These are phyloP conservation scores for Dothideomycetes sp. DNA, from an alignment of 2,329 filamentous ascomycete genomes.

Conservation along the genomic window DNA sequence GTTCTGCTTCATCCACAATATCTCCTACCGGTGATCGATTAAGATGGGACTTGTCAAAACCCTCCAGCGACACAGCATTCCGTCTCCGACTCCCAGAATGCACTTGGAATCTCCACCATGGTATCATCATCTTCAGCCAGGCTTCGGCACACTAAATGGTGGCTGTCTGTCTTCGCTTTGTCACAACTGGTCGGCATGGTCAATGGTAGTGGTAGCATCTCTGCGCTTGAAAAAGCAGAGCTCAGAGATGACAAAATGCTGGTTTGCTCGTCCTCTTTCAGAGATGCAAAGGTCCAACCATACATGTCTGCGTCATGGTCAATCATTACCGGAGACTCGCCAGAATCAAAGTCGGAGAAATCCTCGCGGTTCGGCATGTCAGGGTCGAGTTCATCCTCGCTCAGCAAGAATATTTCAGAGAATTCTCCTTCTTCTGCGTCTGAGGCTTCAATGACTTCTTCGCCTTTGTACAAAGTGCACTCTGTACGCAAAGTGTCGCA, in stretches of 20 bases:
- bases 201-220: not conserved
- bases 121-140: not conserved
- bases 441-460: not conserved
- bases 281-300: slow-evolving; percentile 2
- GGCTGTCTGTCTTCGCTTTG: not conserved
- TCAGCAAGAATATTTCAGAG: not conserved
- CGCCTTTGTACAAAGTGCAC: slow-evolving; percentile 1
- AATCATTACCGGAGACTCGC: slow-evolving; percentile 2
- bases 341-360: not conserved
- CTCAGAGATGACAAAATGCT: not conserved
- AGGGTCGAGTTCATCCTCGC: not conserved
- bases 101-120: not conserved
- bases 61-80: slow-evolving; percentile 6
- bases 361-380: not conserved
- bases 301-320: not conserved
- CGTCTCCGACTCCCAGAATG: slow-evolving; percentile 2
- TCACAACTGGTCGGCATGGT: not conserved
- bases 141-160: not conserved
- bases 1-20: no score
- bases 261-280: not conserved
- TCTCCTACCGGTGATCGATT: no score
- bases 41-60: no score
- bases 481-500: not conserved
- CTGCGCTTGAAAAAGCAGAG: slow-evolving; percentile 2
- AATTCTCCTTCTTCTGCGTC: no score